Evolutionary conservation across 495 filamentous ascomycete genomes (phyloP).

Genomic region (Parachaetomium inaequale): DNA sequence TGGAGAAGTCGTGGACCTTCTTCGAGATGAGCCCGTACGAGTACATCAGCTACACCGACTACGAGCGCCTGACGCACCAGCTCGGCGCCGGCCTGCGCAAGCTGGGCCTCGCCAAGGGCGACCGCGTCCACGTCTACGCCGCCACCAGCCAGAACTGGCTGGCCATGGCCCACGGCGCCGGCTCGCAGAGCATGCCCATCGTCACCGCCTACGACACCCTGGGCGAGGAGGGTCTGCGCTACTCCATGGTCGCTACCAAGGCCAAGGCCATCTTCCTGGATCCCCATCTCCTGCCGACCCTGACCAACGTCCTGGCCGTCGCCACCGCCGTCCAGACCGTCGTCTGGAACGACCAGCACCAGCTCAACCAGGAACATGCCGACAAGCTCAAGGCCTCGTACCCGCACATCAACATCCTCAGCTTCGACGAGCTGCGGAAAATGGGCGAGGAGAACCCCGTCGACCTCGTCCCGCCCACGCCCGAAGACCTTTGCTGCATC

Average conservation of each 20-base stretch:
- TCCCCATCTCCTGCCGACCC: conserved; percentile 72
- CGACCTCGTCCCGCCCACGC: conserved; percentile 73
- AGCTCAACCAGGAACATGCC: conserved; percentile 73
- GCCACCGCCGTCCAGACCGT: conserved; percentile 74
- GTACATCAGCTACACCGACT: conserved; percentile 85
- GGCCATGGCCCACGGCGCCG: conserved; percentile 54
- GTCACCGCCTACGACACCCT: conserved; percentile 81
- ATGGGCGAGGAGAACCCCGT: conserved; percentile 77
- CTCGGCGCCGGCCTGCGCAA: conserved; percentile 75
- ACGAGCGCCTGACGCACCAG: conserved; percentile 69
- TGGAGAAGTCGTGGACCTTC: conserved; percentile 95
- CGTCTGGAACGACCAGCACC: conserved; percentile 81
- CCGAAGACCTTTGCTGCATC: conserved; percentile 92
- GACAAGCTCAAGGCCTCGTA: conserved; percentile 72
- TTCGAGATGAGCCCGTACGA: conserved; percentile 88
- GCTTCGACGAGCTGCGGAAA: conserved; percentile 80
- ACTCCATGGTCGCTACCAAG: conserved; percentile 84
- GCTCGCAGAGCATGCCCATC: conserved; percentile 60
- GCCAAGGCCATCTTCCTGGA: conserved; percentile 91
- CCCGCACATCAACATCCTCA: conserved; percentile 66
- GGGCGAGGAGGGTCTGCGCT: conserved; percentile 86
- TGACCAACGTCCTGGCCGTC: conserved; percentile 76
- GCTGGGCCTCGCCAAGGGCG: conserved; percentile 68
- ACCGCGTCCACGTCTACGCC: conserved; percentile 84
- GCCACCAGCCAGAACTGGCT: conserved; percentile 84